Base-by-base conservation (phyloP, 129 eudicot genomes). In the Calendula officinalis region DNA sequence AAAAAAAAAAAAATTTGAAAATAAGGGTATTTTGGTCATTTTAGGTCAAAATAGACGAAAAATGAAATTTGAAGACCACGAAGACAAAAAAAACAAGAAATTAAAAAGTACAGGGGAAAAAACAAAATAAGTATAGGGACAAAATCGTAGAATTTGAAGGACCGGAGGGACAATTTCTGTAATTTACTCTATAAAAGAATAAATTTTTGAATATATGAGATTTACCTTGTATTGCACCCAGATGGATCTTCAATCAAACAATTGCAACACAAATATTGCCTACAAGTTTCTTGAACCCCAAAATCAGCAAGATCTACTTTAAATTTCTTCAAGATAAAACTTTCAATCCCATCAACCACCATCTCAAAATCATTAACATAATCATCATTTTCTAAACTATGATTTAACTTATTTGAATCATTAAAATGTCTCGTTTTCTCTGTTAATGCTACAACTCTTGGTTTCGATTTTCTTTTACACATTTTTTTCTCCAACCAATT, bases 401-500 rank as follows among this genome's bases (percentile, higher is more conserved):
- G 50, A 36, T 69, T 75, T 52, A 68, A 47, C 47, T 30, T 67
- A 57, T 34, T 62, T 27, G 74, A 76, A 68, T 66, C 76, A 38
- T 35, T 43, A 51, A 3, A 50, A 40, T 32, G 69, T 43, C 22
- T 15, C 6, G 40, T 62, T 62, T 60, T 77, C 38, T 68, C 84
- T 12, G 70, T 41, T 48, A 87, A 69, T 36, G 85, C 82, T 60
- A 84, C 66, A 68, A 84, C 64, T 76, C 96, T 84, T 57, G 71
- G 80, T 43, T 62, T 77, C 0, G 79, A 75, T 62, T 74, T 82
- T 56, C 78, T 84, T 74, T 65, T 82, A 50, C 60, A 45, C 68
- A 60, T 68, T 56, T 61, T 68, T 67, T 73, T 78, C 72, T 86
- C 87, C 65, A 65, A 62, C 77, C 72, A 75, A 65, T 71, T 70